These are phyloP conservation scores for Fimicolochytrium jonesii DNA, from an alignment of 192 early-diverging fungal species.

Conservation along the genomic window DNA sequence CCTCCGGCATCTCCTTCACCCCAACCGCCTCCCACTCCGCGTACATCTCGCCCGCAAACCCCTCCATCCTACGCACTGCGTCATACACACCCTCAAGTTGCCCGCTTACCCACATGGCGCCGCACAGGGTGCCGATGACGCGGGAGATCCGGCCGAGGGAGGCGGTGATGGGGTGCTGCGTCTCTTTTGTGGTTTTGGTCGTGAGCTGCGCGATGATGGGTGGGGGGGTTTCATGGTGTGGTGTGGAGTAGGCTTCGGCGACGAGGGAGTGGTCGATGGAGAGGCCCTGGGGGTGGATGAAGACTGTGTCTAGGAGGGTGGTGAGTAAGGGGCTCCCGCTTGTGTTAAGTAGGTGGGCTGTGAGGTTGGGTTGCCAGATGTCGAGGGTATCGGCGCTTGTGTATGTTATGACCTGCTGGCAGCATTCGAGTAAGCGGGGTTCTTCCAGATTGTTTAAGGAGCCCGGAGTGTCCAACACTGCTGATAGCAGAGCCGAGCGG, in stretches of 20 bases:
- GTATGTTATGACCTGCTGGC: too few relatives aligned
- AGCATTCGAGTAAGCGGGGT: too few relatives aligned
- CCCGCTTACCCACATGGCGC: neutral
- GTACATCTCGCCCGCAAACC: neutral
- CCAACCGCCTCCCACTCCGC: neutral
- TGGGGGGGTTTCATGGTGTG: neutral
- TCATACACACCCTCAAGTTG: neutral
- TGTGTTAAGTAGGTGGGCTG: neutral
- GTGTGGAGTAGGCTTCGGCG: neutral
- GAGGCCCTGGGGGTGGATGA: neutral
- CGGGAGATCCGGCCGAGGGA: constrained; percentile 3
- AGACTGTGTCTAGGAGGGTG: neutral
- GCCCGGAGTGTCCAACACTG: too few relatives aligned
- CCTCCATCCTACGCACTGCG: neutral
- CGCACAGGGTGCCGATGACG: neutral
- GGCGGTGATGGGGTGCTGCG: constrained; percentile 4
- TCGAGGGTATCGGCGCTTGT: too few relatives aligned
- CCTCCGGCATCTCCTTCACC: neutral
- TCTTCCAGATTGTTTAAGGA: too few relatives aligned
- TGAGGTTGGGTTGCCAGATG: neutral
- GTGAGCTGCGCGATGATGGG: neutral
- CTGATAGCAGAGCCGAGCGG: too few relatives aligned
- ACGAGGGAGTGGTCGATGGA: neutral
- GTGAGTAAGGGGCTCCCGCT: neutral
- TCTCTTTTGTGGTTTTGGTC: neutral